A percentile compares a stretch with the other conserved stretches of the same genome.
phyloP scores from a whole-genome alignment of 176 grass and related monocot species.

The Guadua angustifolia region DNA sequence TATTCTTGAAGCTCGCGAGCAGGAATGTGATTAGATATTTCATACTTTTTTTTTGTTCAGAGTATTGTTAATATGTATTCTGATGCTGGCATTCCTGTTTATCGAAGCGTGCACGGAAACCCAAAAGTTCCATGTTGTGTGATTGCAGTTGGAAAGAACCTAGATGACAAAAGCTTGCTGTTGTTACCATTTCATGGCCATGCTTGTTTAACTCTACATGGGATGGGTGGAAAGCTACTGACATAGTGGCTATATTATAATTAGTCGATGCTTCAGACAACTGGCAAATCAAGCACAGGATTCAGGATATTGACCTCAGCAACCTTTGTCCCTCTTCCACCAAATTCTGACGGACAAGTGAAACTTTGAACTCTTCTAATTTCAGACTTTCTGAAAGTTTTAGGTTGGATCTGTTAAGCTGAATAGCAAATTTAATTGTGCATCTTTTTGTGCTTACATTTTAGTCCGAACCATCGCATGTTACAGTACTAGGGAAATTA shows the following conservation, averaged over 20 bases:
- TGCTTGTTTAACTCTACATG: conserved; percentile 20
- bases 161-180: conserved; percentile 32
- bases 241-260: not conserved
- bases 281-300: not conserved
- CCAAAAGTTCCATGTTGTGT: conserved; percentile 49
- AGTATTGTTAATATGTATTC: conserved; percentile 11
- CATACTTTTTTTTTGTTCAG: not conserved
- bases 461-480: not conserved
- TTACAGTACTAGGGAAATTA: not conserved
- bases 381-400: conserved; percentile 26
- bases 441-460: conserved; percentile 12
- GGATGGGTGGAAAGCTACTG: conserved; percentile 29
- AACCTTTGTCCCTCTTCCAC: not conserved
- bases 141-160: conserved; percentile 16
- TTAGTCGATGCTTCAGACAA: conserved; percentile 1
- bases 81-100: conserved; percentile 32
- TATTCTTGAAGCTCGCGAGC: not conserved
- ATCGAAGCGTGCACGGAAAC: conserved; percentile 35
- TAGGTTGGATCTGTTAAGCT: not conserved
- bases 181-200: conserved; percentile 10
- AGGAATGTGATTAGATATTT: conserved; percentile 38
- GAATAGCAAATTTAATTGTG: not conserved
- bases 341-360: not conserved
- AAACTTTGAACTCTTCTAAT: not conserved
- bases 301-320: not conserved